phyloP scores from a whole-genome alignment of 108 stramenopile genomes.

The Nitzschia sp. region DNA sequence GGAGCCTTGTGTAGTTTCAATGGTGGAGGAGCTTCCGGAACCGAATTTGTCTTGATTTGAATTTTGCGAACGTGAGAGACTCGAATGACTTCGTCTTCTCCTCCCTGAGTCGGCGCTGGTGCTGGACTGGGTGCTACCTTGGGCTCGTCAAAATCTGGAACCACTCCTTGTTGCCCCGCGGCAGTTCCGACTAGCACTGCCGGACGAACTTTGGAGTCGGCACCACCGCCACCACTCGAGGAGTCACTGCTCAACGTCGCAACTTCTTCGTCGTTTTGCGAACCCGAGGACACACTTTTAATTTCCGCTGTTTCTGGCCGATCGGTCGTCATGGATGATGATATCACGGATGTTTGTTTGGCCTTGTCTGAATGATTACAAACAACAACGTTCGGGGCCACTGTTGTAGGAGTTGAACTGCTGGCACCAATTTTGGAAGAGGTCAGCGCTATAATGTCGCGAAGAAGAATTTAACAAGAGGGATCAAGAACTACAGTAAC shows the following conservation, averaged over 20 bases:
- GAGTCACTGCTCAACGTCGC: conserved; percentile 1
- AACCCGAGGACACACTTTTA: conserved; percentile 19
- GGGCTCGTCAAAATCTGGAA: neutral
- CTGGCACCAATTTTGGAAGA: too few species aligned
- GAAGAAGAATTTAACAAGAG: too few species aligned
- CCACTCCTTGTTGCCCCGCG: neutral
- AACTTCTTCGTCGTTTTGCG: conserved; percentile 14
- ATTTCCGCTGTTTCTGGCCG: conserved; percentile 4
- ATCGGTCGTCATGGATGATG: neutral
- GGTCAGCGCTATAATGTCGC: too few species aligned
- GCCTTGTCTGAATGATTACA: too few species aligned
- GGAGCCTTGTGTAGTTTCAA: neutral
- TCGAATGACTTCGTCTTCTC: conserved; percentile 31
- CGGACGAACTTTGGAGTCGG: conserved; percentile 6
- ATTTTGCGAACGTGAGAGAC: conserved; percentile 24
- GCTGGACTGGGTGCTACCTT: conserved; percentile 7
- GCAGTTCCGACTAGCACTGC: too few species aligned
- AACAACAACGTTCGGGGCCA: too few species aligned
- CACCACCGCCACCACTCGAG: neutral
- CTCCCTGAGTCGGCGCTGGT: conserved; percentile 24
- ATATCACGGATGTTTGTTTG: too few species aligned
- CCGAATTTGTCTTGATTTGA: neutral
- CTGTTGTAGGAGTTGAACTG: too few species aligned
- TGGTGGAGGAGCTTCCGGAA: neutral
- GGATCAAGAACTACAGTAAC: too few species aligned